phyloP scores from a whole-genome alignment of 768 basidiomycete genomes.

The Trametes sanguinea region DNA sequence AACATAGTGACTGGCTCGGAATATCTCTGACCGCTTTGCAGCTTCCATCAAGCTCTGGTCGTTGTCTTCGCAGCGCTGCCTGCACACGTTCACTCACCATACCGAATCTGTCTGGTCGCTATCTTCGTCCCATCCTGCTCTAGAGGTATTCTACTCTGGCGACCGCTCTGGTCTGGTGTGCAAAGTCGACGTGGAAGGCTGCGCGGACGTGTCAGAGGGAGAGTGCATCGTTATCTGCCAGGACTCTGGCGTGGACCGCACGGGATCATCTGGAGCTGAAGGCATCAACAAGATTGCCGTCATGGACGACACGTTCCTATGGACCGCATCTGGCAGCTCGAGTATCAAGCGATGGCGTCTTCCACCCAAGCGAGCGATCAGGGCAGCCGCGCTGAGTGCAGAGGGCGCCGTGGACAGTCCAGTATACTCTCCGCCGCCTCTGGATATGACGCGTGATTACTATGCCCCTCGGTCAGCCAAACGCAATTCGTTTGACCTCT shows the following conservation, averaged over 20 bases:
- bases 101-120: conserved; percentile 95
- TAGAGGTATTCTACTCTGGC: conserved; percentile 92
- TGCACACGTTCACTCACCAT: conserved; percentile 97
- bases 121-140: conserved; percentile 80
- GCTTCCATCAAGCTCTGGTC: conserved; percentile 96
- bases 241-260: conserved; percentile 48
- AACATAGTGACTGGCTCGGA: too few relatives aligned
- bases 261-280: conserved; percentile 41
- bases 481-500: conserved; percentile 23
- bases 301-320: conserved; percentile 82
- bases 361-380: conserved; percentile 48
- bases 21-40: conserved; percentile 31
- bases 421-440: conserved; percentile 17
- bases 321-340: conserved; percentile 88
- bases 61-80: conserved; percentile 80
- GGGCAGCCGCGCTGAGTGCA: conserved; percentile 31
- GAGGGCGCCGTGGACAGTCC: conserved; percentile 19
- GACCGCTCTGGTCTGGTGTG: conserved; percentile 90
- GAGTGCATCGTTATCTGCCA: conserved; percentile 86
- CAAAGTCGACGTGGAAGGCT: conserved; percentile 87
- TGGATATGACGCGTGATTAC: conserved; percentile 13
- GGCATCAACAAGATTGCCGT: conserved; percentile 83
- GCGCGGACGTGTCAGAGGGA: conserved; percentile 80
- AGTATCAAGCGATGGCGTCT: conserved; percentile 82
- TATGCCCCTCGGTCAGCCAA: conserved; percentile 12